Percentiles rank a stretch among this genome's conserved stretches.
Conservation (phyloP, 495 filamentous ascomycete genomes). For the Penicillium bovifimosum region DNA sequence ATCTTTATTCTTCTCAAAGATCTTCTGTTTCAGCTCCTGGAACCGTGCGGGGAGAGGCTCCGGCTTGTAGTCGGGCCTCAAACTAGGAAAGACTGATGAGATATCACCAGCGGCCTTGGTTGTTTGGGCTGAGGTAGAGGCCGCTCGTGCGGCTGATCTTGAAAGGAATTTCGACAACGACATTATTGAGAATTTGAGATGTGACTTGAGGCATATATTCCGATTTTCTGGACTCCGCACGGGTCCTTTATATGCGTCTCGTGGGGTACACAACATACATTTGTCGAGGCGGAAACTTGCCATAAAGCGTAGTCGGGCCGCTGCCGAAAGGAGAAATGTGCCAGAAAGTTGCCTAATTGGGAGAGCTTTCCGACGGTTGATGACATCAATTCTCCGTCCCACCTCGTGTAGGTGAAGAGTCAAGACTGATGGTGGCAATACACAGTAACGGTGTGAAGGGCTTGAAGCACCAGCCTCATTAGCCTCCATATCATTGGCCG, state of each 20-base stretch:
- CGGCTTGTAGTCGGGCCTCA: slow-evolving; percentile 58
- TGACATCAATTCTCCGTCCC: background rate
- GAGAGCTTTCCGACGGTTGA: background rate
- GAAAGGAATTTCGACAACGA: slow-evolving; percentile 31
- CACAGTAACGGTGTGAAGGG: background rate
- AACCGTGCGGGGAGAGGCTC: slow-evolving; percentile 67
- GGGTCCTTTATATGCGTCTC: background rate
- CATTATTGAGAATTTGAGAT: slow-evolving; percentile 18
- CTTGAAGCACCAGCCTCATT: too few species aligned
- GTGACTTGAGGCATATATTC: slow-evolving; percentile 5
- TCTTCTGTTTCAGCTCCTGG: slow-evolving; percentile 61
- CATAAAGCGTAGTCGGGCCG: background rate
- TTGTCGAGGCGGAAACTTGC: background rate
- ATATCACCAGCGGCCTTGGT: slow-evolving; percentile 65
- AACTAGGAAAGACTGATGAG: slow-evolving; percentile 74
- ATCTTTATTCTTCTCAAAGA: slow-evolving; percentile 60
- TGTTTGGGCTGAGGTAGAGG: slow-evolving; percentile 27
- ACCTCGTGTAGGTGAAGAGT: too few species aligned
- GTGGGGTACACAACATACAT: slow-evolving; percentile 1
- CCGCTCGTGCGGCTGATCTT: slow-evolving; percentile 30
- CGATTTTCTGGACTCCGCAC: slow-evolving; percentile 2
- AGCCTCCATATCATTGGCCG: too few species aligned
- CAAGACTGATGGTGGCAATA: background rate
- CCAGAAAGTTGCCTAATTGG: background rate
- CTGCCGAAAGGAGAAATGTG: background rate